Evolutionary conservation across 163 green algal species (phyloP).

Genomic region (Coccomyxa subellipsoidea): DNA sequence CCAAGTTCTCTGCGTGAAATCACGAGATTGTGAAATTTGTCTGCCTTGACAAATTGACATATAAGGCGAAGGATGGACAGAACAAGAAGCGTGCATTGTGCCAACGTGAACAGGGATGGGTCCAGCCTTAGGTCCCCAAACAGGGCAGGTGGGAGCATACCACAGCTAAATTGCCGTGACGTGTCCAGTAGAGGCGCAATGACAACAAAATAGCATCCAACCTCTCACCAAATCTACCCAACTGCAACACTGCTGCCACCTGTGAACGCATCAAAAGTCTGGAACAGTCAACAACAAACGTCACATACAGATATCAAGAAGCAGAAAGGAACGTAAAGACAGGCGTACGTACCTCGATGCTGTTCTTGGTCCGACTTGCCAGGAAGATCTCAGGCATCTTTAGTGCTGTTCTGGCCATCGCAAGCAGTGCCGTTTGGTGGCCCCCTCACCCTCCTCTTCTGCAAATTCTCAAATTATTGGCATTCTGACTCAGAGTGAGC

Average conservation of each 20-base stretch:
- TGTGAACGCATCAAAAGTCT: no score
- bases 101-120: no score
- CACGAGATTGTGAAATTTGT: not conserved
- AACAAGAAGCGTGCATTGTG: no score
- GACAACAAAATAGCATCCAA: not conserved
- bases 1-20: not conserved
- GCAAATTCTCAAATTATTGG: no score
- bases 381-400: not conserved
- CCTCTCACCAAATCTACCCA: not conserved
- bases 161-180: not conserved
- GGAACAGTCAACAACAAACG: not conserved
- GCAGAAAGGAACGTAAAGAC: not conserved
- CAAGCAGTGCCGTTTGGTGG: not conserved
- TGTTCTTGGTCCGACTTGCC: not conserved
- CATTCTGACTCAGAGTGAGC: no score
- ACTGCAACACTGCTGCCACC: not conserved
- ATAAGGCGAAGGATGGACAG: no score
- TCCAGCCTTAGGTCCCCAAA: no score
- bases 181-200: not conserved
- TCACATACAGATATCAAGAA: not conserved
- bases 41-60: no score
- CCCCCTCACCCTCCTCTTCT: not conserved
- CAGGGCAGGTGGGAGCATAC: no score
- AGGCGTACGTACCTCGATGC: not conserved
- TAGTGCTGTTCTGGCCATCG: not conserved